Evolutionary conservation across 306 rosid species (phyloP), one percentile per base, ranked within the genome.

Genomic region (Fragaria iinumae): DNA sequence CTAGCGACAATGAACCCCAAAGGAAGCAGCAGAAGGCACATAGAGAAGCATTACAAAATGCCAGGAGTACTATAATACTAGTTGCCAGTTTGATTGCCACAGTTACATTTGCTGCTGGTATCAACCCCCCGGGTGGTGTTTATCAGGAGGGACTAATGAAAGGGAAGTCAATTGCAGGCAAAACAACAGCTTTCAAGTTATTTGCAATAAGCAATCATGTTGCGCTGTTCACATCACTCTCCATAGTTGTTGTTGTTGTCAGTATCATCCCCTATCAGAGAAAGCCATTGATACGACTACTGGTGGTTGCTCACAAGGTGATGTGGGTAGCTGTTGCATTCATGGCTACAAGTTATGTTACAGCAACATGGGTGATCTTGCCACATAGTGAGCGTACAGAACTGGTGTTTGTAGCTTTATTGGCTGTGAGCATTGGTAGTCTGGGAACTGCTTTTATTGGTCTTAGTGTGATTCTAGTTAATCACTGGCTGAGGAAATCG

Each of bases 21-120:
- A 78, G 71, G 20, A 76, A 80, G 20, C 80, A 78, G 41, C 39
- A 69, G 4, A 87, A 87, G 74, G 72, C 87, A 50, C 86, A 92
- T 71, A 71, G 64, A 79, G 93, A 92, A 77, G 96, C 89, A 20
- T 13, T 86, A 56, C 87, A 88, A 67, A 90, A 88, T 82, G 90
- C 96, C 2, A 88, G 97, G 74, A 92, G 86, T 82, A 92, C 97
- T 0, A 41, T 90, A 29, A 80, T 73, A 21, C 39, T 92, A 57
- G 96, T 92, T 21, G 85, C 97, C 50, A 74, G 88, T 75, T 75
- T 92, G 79, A 92, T 92, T 36, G 93, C 97, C 1, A 92, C 97
- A 0, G 93, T 92, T 18, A 88, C 91, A 48, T 92, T 90, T 62
- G 79, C 97, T 2, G 91, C 96, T 43, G 97, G 97, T 3, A 83